Percentiles rank a stretch among this genome's conserved stretches.
These are phyloP conservation scores for Omphalea diandra DNA, from an alignment of 441 rosid species.

Conservation along the genomic window DNA sequence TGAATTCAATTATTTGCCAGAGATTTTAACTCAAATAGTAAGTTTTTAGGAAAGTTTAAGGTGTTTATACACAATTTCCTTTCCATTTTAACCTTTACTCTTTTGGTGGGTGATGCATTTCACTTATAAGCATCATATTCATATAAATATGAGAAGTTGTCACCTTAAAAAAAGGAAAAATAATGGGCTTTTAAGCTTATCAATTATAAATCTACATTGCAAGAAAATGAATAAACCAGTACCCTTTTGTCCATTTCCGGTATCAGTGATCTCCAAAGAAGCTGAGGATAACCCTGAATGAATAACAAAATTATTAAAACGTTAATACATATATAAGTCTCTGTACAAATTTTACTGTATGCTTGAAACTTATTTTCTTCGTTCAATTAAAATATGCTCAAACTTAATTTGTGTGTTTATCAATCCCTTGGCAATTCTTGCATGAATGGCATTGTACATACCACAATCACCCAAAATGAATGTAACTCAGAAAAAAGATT, in stretches of 20 bases:
- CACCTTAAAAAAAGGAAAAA: not conserved
- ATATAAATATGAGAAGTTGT: not conserved
- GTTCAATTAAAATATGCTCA: not conserved
- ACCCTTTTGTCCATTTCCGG: slow-evolving; percentile 51
- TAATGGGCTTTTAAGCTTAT: not conserved
- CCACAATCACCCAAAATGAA: not conserved
- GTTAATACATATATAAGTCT: not conserved
- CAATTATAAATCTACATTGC: not conserved
- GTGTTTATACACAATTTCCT: not conserved
- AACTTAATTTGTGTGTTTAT: not conserved
- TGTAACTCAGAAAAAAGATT: not conserved
- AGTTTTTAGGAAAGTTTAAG: not conserved
- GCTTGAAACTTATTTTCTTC: not conserved
- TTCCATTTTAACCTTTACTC: not conserved
- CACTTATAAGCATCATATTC: not conserved
- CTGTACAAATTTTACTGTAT: not conserved
- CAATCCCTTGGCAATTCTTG: not conserved
- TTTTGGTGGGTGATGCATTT: not conserved
- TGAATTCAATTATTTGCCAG: not conserved
- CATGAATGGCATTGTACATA: not conserved
- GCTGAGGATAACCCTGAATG: slow-evolving; percentile 79
- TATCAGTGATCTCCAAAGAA: slow-evolving; percentile 67
- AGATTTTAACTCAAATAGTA: not conserved
- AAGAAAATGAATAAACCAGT: slow-evolving; percentile 17
- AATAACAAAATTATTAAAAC: slow-evolving; percentile 6